These are phyloP conservation scores for Clathrospora elynae DNA, from an alignment of 2,329 filamentous ascomycete species.

Conservation along the genomic window DNA sequence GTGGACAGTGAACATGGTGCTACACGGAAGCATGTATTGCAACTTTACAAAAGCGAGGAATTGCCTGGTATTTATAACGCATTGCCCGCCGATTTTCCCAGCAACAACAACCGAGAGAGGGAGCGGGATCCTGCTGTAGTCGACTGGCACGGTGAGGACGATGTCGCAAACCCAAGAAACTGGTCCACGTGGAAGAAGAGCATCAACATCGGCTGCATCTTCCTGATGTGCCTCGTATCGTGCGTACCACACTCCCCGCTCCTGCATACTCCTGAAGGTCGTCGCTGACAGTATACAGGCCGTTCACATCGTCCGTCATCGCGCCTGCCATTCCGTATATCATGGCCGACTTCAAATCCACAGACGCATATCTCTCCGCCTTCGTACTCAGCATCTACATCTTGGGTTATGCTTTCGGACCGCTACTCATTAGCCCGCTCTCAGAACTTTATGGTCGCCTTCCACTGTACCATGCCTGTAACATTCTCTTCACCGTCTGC, in stretches of 20 bases:
- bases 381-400: constrained; percentile 34
- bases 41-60: not conserved
- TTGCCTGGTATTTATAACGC: constrained; percentile 1
- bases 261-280: not conserved
- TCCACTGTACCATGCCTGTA: constrained; percentile 59
- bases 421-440: constrained; percentile 32
- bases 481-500: constrained; percentile 63
- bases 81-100: constrained; percentile 5
- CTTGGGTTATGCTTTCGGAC: constrained; percentile 37
- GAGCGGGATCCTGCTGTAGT: constrained; percentile 10
- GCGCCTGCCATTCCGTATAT: constrained; percentile 33
- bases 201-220: constrained; percentile 32
- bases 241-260: not conserved
- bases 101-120: not conserved
- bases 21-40: not conserved
- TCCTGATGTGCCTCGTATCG: constrained; percentile 30
- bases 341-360: constrained; percentile 18
- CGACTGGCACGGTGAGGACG: constrained; percentile 21
- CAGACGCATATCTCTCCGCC: constrained; percentile 24
- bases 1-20: not conserved
- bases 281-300: constrained; percentile 8
- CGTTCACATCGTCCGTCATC: constrained; percentile 34
- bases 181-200: constrained; percentile 30
- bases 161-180: constrained; percentile 40
- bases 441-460: constrained; percentile 39